Evolutionary conservation across 495 filamentous ascomycete species (phyloP).

Genomic region (Rhypophila decipiens): DNA sequence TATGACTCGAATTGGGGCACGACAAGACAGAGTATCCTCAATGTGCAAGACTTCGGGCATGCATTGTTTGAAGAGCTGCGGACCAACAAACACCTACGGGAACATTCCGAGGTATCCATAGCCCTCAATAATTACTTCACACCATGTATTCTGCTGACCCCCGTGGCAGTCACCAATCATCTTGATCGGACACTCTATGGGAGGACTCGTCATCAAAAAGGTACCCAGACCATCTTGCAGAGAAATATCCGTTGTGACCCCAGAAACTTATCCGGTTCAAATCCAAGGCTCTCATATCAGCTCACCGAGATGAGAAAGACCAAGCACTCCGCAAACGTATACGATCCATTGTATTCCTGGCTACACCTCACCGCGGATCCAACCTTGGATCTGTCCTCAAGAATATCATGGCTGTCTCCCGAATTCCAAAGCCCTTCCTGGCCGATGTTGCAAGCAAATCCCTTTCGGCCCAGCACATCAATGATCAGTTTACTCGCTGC

Average conservation of each 20-base stretch:
- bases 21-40: constrained; percentile 11
- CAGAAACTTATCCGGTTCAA: too few relatives aligned
- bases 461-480: constrained; percentile 23
- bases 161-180: too few relatives aligned
- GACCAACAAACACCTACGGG: too few relatives aligned
- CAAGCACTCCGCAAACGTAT: background rate
- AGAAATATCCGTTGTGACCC: background rate
- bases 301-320: too few relatives aligned
- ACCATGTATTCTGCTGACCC: too few relatives aligned
- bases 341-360: background rate
- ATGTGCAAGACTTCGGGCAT: constrained; percentile 22
- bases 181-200: background rate
- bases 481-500: constrained; percentile 40
- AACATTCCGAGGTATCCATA: too few relatives aligned
- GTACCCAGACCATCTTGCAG: background rate
- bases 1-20: constrained; percentile 23
- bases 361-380: background rate
- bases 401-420: constrained; percentile 6
- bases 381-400: background rate
- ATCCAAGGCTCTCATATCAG: too few relatives aligned
- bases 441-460: constrained; percentile 21
- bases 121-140: background rate
- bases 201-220: background rate
- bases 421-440: too few relatives aligned
- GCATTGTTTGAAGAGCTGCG: too few relatives aligned